phyloP scores from a whole-genome alignment of 768 basidiomycete species.

The Suillus lakei region DNA sequence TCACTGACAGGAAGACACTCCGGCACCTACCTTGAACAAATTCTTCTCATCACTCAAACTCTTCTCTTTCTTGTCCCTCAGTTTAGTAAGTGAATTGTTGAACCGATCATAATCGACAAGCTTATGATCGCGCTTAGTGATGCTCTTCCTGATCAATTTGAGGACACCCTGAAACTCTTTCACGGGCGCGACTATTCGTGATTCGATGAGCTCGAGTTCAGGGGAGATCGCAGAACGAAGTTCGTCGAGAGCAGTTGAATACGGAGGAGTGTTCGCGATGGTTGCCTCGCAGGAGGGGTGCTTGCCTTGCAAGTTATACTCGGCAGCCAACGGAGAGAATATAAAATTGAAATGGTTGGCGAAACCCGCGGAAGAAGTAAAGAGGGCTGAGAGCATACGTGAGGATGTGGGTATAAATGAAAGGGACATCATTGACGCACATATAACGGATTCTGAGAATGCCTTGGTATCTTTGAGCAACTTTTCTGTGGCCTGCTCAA shows the following conservation, averaged over 20 bases:
- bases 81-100: constrained; percentile 94
- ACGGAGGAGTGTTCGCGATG: constrained; percentile 74
- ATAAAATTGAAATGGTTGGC: constrained; percentile 65
- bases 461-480: constrained; percentile 89
- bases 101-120: constrained; percentile 93
- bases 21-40: constrained; percentile 78
- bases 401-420: constrained; percentile 3
- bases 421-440: constrained; percentile 39
- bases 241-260: constrained; percentile 80
- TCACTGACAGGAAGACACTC: neutral
- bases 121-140: constrained; percentile 98
- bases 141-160: constrained; percentile 91
- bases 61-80: constrained; percentile 99
- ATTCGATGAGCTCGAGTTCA: constrained; percentile 93
- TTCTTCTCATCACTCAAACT: constrained; percentile 95
- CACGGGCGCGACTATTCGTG: constrained; percentile 79
- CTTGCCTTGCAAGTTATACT: constrained; percentile 80
- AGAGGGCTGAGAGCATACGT: constrained; percentile 51
- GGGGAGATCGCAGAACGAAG: constrained; percentile 78
- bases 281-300: constrained; percentile 81
- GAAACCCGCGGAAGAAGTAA: constrained; percentile 67
- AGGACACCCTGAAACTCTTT: constrained; percentile 89
- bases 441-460: constrained; percentile 81
- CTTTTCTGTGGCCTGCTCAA: constrained; percentile 87
- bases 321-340: constrained; percentile 70